Base-by-base conservation (phyloP, 176 grass and related monocot species). In the Avena sativa region DNA sequence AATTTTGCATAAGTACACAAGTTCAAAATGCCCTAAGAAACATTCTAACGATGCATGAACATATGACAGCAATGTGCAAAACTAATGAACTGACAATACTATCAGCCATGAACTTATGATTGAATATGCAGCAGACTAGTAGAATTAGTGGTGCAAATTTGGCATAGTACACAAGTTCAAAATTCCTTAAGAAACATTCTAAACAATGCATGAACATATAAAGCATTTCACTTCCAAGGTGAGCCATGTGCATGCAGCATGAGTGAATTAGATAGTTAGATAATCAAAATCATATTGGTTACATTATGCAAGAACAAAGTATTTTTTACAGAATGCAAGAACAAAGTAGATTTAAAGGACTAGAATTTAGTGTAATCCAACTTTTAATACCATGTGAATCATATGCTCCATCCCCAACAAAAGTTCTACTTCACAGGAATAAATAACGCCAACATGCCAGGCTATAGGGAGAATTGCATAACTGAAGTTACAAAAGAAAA, bases 191-290 rank as follows among this genome's bases (percentile, higher is more conserved):
- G 71, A 65, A 83, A n/a, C 17, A 73, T 70, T 71, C 25, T 30
- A 87, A 83, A 80, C 11, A 2, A 84, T 79, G 80, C 53, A 71
- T 79, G 62, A 61, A 84, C 40, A 69, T 69, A n/a, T 40, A n/a
- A 86, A 79, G 21, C 19, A 73, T 12, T 71, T 20, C 46, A 2
- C 82, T 83, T 86, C 32, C 57, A 49, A 52, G 62, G 16, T 3
- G 47, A n/a, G 10, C 6, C 16, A 63, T 50, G 61, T 20, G 15
- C 15, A 28, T 16, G 25, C 46, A 81, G 25, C 43, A 66, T 20
- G 43, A 14, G 50, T 6, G 15, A 76, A 51, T 76, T 43, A 17
- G 20, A 38, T 14, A 83, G 36, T 83, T 57, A 58, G 49, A 3
- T 34, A 44, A 44, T 14, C 74, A 19, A 21, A 15, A 52, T 63